phyloP scores from a whole-genome alignment of 129 eudicot genomes.

The Lactuca saligna region DNA sequence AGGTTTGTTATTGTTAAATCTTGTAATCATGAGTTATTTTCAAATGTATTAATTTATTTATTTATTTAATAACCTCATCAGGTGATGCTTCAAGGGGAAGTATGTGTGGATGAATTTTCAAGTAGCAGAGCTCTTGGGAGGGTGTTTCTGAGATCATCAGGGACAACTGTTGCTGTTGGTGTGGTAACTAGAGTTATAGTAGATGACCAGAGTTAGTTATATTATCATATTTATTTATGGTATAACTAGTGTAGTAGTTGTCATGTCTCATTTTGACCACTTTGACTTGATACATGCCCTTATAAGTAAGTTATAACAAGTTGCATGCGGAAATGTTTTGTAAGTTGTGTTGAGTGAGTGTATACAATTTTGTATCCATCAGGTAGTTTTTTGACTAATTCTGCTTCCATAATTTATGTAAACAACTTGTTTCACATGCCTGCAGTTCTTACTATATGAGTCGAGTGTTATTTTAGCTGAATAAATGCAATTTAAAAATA shows the following conservation, averaged over 20 bases:
- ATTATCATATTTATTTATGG: not conserved
- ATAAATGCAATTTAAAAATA: too few relatives aligned
- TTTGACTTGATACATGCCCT: too few relatives aligned
- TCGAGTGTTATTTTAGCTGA: too few relatives aligned
- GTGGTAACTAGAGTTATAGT: slow-evolving; percentile 54
- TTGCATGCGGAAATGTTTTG: not conserved
- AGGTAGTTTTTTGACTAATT: not conserved
- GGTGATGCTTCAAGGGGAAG: slow-evolving; percentile 69
- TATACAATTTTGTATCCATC: slow-evolving; percentile 23
- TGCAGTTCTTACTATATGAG: too few relatives aligned
- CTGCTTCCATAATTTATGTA: not conserved
- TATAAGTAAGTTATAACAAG: too few relatives aligned
- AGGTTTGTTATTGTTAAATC: slow-evolving; percentile 47
- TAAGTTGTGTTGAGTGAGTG: slow-evolving; percentile 10
- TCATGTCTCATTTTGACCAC: too few relatives aligned
- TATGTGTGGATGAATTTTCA: slow-evolving; percentile 79
- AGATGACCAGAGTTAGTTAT: slow-evolving; percentile 25
- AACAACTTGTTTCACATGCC: too few relatives aligned
- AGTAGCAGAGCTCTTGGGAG: slow-evolving; percentile 80
- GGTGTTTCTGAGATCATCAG: slow-evolving; percentile 74
- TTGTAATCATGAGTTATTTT: too few relatives aligned
- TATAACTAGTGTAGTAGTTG: not conserved
- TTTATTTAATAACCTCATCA: slow-evolving; percentile 3
- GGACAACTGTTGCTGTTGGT: slow-evolving; percentile 92
- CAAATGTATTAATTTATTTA: too few relatives aligned